phyloP scores from a whole-genome alignment of 1,284 basidiomycete species.

The Cutaneotrichosporon dermatis region DNA sequence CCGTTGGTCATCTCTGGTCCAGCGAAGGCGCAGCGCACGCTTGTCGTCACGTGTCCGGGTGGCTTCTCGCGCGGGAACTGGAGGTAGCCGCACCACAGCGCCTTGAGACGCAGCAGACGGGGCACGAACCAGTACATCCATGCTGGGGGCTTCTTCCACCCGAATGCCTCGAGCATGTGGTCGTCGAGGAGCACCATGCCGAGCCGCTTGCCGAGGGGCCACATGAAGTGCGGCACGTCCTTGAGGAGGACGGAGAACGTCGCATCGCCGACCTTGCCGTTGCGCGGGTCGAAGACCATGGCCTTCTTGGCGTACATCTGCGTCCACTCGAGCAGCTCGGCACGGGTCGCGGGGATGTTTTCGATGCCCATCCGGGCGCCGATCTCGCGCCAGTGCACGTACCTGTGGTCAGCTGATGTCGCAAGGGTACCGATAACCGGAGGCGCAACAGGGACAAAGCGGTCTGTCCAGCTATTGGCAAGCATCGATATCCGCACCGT shows the following conservation, averaged over 20 bases:
- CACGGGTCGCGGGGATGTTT: conserved; percentile 11
- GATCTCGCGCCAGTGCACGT: conserved; percentile 19
- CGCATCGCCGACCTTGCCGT: conserved; percentile 10
- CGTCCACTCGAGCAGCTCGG: conserved; percentile 11
- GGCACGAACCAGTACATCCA: conserved; percentile 9
- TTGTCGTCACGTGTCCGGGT: not conserved
- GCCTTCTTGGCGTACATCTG: conserved; percentile 2
- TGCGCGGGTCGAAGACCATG: conserved; percentile 8
- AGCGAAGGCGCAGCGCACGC: not conserved
- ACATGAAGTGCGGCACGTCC: conserved; percentile 3
- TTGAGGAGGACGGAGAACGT: conserved; percentile 12
- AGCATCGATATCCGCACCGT: too few relatives aligned
- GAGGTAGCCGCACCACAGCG: conserved; percentile 1
- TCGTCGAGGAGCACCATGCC: conserved; percentile 15
- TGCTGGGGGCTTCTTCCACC: not conserved
- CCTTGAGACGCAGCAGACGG: conserved; percentile 9
- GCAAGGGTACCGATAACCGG: too few relatives aligned
- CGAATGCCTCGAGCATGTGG: conserved; percentile 12
- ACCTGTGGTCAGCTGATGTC: conserved; percentile 6
- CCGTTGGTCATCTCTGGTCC: not conserved
- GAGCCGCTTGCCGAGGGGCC: not conserved
- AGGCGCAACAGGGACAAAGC: too few relatives aligned
- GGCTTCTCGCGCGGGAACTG: conserved; percentile 1
- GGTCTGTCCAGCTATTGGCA: too few relatives aligned
- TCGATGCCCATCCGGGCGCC: conserved; percentile 19